Evolutionary conservation across 2,329 filamentous ascomycete genomes (phyloP).

Genomic region (Fusarium verrucosum): DNA sequence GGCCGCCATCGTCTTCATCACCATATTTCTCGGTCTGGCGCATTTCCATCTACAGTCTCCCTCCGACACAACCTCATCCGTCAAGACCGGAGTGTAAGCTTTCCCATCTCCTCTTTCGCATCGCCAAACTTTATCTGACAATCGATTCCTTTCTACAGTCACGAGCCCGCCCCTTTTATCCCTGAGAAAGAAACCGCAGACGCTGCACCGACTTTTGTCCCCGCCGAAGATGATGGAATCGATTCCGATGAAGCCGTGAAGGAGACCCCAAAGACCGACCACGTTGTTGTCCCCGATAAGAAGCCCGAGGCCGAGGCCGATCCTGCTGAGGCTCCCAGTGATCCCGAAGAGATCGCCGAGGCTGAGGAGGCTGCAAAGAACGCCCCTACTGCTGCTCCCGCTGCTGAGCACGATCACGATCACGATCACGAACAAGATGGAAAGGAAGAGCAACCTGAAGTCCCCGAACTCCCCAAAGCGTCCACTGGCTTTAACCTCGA

Average conservation of each 20-base stretch:
- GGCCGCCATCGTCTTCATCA: slow-evolving; percentile 25
- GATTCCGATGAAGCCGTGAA: neutral
- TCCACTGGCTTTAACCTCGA: slow-evolving; percentile 7
- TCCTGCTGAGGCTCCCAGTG: slow-evolving; percentile 10
- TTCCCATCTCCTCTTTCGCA: neutral
- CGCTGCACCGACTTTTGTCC: slow-evolving; percentile 11
- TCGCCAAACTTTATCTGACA: neutral
- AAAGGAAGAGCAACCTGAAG: neutral
- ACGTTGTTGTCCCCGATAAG: neutral
- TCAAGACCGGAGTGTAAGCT: slow-evolving; percentile 14
- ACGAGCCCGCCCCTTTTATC: slow-evolving; percentile 22
- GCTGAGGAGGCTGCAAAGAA: slow-evolving; percentile 4
- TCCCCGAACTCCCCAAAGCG: slow-evolving; percentile 1
- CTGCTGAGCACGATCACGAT: neutral
- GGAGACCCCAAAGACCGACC: neutral
- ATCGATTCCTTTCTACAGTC: neutral
- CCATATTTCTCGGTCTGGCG: slow-evolving; percentile 23
- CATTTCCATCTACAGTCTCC: slow-evolving; percentile 25
- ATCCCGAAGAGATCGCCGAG: slow-evolving; percentile 14
- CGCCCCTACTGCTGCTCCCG: neutral
- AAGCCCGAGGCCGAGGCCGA: neutral
- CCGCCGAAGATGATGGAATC: slow-evolving; percentile 9
- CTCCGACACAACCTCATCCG: neutral
- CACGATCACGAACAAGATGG: neutral
- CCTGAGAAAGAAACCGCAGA: slow-evolving; percentile 25